phyloP scores from a whole-genome alignment of 1,284 basidiomycete genomes.

The Retiboletus flavoniger region DNA sequence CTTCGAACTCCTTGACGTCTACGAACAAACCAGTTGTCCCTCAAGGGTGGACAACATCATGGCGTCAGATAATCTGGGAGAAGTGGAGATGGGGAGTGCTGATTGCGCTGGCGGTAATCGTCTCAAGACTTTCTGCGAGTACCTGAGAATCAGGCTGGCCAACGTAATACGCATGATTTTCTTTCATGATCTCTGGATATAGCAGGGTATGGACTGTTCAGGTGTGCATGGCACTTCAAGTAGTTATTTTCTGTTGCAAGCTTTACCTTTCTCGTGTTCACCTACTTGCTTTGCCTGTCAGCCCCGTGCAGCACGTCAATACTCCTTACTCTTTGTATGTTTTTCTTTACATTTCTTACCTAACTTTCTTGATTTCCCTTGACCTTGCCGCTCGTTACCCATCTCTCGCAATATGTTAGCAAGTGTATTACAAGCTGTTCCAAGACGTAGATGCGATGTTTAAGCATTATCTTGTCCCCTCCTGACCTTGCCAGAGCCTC shows the following conservation, averaged over 20 bases:
- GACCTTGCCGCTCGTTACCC: conserved; percentile 22
- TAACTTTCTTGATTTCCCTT: conserved; percentile 11
- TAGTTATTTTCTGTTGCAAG: conserved; percentile 14
- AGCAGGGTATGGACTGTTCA: conserved; percentile 17
- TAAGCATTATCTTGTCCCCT: not conserved
- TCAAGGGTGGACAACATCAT: conserved; percentile 50
- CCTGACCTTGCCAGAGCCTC: conserved; percentile 43
- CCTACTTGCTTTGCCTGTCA: conserved; percentile 12
- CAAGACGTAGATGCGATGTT: conserved; percentile 12
- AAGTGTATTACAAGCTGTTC: conserved; percentile 26
- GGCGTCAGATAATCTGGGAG: conserved; percentile 71
- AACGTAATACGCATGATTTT: not conserved
- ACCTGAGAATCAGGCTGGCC: conserved; percentile 17
- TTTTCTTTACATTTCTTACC: conserved; percentile 10
- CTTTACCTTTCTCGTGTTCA: conserved; percentile 12
- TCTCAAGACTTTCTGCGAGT: conserved; percentile 62
- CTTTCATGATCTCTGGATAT: conserved; percentile 25
- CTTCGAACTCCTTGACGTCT: conserved; percentile 26
- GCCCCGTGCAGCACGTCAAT: conserved; percentile 7
- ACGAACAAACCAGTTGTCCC: conserved; percentile 35
- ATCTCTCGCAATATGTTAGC: conserved; percentile 24
- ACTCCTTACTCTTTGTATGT: conserved; percentile 11
- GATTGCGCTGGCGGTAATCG: conserved; percentile 70
- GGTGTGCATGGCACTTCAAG: conserved; percentile 20
- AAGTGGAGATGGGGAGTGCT: conserved; percentile 82